These are phyloP conservation scores for Chionographis japonica DNA, from an alignment of 106 monocot species.

Conservation along the genomic window DNA sequence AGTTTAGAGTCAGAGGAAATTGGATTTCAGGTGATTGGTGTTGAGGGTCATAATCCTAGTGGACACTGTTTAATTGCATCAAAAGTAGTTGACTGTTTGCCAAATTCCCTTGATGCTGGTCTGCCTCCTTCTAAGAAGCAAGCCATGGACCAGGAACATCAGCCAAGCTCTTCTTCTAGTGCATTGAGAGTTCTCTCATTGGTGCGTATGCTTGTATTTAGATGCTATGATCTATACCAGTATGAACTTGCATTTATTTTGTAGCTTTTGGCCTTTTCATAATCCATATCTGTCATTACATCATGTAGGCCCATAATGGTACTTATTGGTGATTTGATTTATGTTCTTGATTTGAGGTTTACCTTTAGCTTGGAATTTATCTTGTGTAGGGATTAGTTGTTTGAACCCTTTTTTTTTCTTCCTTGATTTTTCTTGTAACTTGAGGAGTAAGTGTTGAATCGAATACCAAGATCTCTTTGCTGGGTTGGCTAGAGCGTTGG, in stretches of 20 bases:
- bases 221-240: not conserved
- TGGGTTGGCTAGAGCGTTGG: too few relatives aligned
- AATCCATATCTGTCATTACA: not conserved
- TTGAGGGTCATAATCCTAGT: conserved; percentile 97
- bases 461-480: too few relatives aligned
- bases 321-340: too few relatives aligned
- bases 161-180: conserved; percentile 17
- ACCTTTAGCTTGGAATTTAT: too few relatives aligned
- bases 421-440: too few relatives aligned
- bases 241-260: not conserved
- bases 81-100: conserved; percentile 69
- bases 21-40: conserved; percentile 72
- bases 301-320: too few relatives aligned
- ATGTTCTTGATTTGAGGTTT: too few relatives aligned
- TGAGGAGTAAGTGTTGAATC: too few relatives aligned
- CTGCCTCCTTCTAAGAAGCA: conserved; percentile 77
- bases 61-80: conserved; percentile 91
- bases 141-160: conserved; percentile 37
- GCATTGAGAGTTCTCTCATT: conserved; percentile 40
- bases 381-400: too few relatives aligned
- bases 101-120: conserved; percentile 15
- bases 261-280: not conserved
- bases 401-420: too few relatives aligned
- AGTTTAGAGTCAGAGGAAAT: not conserved
- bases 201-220: conserved; percentile 28